Conservation (phyloP, 495 filamentous ascomycete species). For the Penicillium odoratum region DNA sequence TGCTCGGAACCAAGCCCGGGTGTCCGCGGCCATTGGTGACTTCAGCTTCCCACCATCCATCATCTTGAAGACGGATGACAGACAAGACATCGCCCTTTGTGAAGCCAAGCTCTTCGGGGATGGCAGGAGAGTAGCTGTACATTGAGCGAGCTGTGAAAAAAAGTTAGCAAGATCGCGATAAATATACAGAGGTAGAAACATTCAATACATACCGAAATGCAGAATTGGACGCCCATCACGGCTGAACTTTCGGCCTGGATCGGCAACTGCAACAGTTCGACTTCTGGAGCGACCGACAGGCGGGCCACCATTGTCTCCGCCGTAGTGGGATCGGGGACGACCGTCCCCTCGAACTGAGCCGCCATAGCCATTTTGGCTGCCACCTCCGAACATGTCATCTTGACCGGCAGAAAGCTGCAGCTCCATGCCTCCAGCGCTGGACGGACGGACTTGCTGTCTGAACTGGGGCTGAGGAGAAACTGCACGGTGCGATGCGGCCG, state of each 20-base stretch:
- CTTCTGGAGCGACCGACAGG: conserved; percentile 64
- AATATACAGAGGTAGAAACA: neutral
- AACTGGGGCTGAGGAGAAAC: conserved; percentile 61
- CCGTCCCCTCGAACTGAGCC: conserved; percentile 50
- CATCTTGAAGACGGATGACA: conserved; percentile 89
- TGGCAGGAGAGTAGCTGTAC: conserved; percentile 92
- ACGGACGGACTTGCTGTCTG: conserved; percentile 59
- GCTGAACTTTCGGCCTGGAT: conserved; percentile 68
- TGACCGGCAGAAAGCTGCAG: conserved; percentile 67
- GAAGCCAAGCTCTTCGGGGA: conserved; percentile 93
- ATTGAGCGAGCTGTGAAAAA: conserved; percentile 72
- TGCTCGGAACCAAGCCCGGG: conserved; percentile 90
- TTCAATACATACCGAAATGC: conserved; percentile 75
- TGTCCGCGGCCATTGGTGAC: conserved; percentile 72
- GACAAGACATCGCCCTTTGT: conserved; percentile 89
- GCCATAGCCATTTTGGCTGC: conserved; percentile 48
- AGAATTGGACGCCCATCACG: conserved; percentile 85
- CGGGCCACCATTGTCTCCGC: conserved; percentile 42
- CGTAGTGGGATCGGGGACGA: conserved; percentile 63
- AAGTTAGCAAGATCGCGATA: conserved; percentile 13
- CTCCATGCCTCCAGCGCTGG: conserved; percentile 74
- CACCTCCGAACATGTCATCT: conserved; percentile 47
- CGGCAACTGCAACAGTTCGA: conserved; percentile 68
- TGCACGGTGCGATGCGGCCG: conserved; percentile 42
- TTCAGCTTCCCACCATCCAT: conserved; percentile 99